Base-by-base conservation (phyloP, 129 eudicot genomes). In the Flaveria linearis region DNA sequence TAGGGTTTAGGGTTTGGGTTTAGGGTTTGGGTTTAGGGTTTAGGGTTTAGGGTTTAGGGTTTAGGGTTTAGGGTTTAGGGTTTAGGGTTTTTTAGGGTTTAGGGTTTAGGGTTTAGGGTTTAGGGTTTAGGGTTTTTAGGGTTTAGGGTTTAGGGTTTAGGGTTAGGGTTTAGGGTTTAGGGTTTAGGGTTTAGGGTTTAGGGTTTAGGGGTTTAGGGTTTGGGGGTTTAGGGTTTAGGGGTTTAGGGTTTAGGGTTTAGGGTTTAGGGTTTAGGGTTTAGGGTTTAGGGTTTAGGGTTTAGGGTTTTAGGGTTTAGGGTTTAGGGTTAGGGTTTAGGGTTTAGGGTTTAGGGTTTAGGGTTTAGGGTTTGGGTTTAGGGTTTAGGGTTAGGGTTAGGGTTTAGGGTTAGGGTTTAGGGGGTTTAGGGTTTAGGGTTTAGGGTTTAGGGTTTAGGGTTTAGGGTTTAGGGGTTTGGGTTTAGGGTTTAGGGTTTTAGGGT, bases 261-360 rank as follows among this genome's bases (percentile, higher is more conserved):
- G 69, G 43, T 63, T 63, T 13, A 16, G 69, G 69, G 43, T 63
- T 63, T 10, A 16, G 65, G 69, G 46, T 63, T 63, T 30, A 14
- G 69, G 69, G 46, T 63, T 30, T 30, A 14, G 20, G 69, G 46
- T 28, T 28, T 13, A n/a, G 14, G 46, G 46, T 18, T 33, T 15
- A 10, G 15, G 46, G 69, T 16, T 30, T 33, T n/a, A 3, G 14
- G 69, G 69, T 5, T 63, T 30, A 3, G 10, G 69, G 69, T 1
- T 63, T 15, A 5, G 3, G 18, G 69, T n/a, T n/a, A n/a, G n/a
- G 69, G 45, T 63, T 28, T 30, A 39, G 71, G 71, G 71, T 20
- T 65, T 39, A 65, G 71, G 71, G 71, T 65, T 65, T 39, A 39
- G 71, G 71, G 71, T 65, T 65, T 39, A 39, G 68, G 51, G 71